Conservation (phyloP, 2,329 filamentous ascomycete genomes). For the Dichotomopilus funicola region DNA sequence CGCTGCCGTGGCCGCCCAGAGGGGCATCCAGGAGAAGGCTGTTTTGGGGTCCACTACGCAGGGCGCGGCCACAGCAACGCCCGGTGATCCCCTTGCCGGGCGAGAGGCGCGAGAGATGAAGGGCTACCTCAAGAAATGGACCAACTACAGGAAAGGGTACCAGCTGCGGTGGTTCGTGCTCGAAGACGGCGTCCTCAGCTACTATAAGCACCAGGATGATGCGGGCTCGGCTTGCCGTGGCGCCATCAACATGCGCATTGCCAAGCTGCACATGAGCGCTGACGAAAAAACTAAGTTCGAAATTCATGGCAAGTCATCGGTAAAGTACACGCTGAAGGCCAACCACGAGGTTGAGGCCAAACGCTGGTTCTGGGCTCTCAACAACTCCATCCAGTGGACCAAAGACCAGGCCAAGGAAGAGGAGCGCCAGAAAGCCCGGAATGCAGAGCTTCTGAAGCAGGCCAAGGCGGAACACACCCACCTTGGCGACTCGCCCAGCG, state of each 20-base stretch:
- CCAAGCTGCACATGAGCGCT: slow-evolving; percentile 87
- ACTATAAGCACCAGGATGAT: slow-evolving; percentile 99
- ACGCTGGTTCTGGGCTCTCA: slow-evolving; percentile 97
- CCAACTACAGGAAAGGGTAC: slow-evolving; percentile 95
- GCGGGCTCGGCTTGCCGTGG: slow-evolving; percentile 92
- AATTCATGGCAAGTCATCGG: slow-evolving; percentile 94
- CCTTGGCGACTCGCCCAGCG: slow-evolving; percentile 42
- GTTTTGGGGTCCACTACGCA: slow-evolving; percentile 73
- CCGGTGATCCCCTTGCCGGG: slow-evolving; percentile 59
- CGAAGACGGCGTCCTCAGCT: slow-evolving; percentile 93
- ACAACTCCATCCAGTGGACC: slow-evolving; percentile 97
- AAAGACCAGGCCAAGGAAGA: slow-evolving; percentile 96
- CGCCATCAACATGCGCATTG: slow-evolving; percentile 98
- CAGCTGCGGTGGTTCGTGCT: slow-evolving; percentile 97
- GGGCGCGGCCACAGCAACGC: slow-evolving; percentile 43
- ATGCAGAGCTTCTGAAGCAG: slow-evolving; percentile 68
- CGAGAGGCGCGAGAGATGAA: slow-evolving; percentile 96
- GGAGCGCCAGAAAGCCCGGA: slow-evolving; percentile 65
- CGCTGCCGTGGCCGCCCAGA: slow-evolving; percentile 86
- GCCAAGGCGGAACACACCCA: slow-evolving; percentile 66
- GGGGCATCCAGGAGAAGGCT: slow-evolving; percentile 94
- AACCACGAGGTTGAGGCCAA: slow-evolving; percentile 98
- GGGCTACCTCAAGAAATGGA: slow-evolving; percentile 98
- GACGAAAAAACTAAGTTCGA: slow-evolving; percentile 98
- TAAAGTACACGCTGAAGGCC: slow-evolving; percentile 96